phyloP scores from a whole-genome alignment of 441 rosid genomes.

The Eutrema salsugineum region DNA sequence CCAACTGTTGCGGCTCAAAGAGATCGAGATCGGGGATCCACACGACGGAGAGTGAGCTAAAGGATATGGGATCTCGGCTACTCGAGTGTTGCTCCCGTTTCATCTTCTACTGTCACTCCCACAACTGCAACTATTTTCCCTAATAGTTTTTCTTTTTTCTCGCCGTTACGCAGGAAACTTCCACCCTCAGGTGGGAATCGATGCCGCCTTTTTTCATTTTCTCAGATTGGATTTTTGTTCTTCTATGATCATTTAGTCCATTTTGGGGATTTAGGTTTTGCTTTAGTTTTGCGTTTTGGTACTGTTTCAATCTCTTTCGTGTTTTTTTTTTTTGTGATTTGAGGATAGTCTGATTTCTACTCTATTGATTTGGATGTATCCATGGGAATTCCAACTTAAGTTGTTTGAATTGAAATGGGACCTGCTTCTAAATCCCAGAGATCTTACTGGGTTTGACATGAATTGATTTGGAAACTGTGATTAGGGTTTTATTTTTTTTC shows the following conservation, averaged over 20 bases:
- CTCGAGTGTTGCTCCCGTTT: constrained; percentile 2
- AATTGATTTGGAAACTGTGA: neutral
- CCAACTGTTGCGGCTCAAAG: constrained; percentile 51
- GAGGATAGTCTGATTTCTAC: neutral
- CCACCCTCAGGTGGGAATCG: constrained; percentile 6
- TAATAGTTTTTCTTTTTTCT: constrained; percentile 2
- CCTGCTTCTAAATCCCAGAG: neutral
- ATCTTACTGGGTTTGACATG: neutral
- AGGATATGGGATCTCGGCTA: constrained; percentile 26
- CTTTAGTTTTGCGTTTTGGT: neutral
- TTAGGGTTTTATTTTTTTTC: neutral
- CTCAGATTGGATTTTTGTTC: neutral
- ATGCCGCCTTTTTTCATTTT: neutral
- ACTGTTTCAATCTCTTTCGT: neutral
- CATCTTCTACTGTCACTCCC: constrained; percentile 26
- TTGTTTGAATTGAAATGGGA: neutral
- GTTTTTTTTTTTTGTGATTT: neutral
- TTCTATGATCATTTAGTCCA: constrained; percentile 6
- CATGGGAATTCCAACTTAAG: neutral
- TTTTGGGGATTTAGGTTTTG: constrained; percentile 26
- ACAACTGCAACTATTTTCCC: constrained; percentile 7
- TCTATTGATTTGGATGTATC: neutral
- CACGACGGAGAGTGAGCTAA: constrained; percentile 18
- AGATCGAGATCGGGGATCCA: constrained; percentile 23
- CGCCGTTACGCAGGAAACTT: neutral